phyloP scores from a whole-genome alignment of 306 rosid species.

The Hippophae rhamnoides region DNA sequence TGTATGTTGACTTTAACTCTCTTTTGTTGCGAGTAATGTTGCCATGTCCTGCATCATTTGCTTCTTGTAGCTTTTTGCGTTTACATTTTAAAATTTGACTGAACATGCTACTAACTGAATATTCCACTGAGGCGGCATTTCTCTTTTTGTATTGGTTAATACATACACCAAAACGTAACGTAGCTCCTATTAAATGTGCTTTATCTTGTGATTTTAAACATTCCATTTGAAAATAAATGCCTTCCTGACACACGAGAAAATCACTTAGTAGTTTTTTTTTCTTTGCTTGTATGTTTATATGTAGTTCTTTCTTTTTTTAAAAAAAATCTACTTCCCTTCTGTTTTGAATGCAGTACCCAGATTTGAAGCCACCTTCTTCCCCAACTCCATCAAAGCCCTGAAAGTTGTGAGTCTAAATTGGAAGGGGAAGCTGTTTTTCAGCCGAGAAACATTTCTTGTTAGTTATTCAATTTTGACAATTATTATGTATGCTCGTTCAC shows the following conservation, averaged over 20 bases:
- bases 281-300: not conserved
- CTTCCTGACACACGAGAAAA: too few species aligned
- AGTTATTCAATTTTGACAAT: conserved; percentile 8
- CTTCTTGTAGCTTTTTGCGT: too few species aligned
- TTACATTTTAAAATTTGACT: too few species aligned
- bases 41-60: not conserved
- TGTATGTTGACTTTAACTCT: conserved; percentile 31
- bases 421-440: conserved; percentile 11
- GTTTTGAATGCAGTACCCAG: conserved; percentile 52
- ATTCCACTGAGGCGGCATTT: too few species aligned
- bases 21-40: not conserved
- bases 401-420: conserved; percentile 6
- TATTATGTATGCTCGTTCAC: not conserved
- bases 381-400: conserved; percentile 67
- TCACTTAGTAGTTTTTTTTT: not conserved
- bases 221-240: too few species aligned
- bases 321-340: not conserved
- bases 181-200: too few species aligned
- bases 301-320: not conserved
- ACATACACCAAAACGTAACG: too few species aligned
- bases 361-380: conserved; percentile 75
- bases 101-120: too few species aligned
- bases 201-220: too few species aligned
- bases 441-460: conserved; percentile 9
- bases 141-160: too few species aligned